Base-by-base conservation (phyloP, 208 protist species). In the Endotrypanum monterogeii region DNA sequence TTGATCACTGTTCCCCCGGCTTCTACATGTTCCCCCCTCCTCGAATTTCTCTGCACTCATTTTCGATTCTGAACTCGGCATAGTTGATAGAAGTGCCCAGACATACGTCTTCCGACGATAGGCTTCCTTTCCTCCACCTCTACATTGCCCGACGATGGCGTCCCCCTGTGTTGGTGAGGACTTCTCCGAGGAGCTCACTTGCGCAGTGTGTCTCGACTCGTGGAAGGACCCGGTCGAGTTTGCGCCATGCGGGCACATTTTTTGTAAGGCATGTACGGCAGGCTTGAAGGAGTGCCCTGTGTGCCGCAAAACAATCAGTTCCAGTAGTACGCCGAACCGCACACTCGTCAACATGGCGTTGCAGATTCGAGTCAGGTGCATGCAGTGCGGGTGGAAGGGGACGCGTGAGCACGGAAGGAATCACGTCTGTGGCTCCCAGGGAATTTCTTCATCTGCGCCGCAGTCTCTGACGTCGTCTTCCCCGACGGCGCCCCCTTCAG, bases 171-270 rank as follows among this genome's bases (percentile, higher is more conserved):
- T 75, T 65, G 86, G 86, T 48, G 74, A 89, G 16, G 75, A 86
- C 61, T 95, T 87, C 60, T 84, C 76, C 63, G 88, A 94, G 72
- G 90, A 92, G 77, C 72, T 95, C 56, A 82, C 78, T 30, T 95
- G 90, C 57, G 83, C 84, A 8, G 71, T 95, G 16, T 95, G 90
- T 71, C 69, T 93, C 9, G 90, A 95, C 76, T 88, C 86, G 50
- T 93, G 87, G 90, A 89, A 88, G 75, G 62, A 94, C 32, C 86
- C 86, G n/a, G 28, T 79, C 6, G 86, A 90, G 69, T 44, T 81
- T 14, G 12, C 48, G 14, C 77, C 76, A 41, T 90, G 86, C 51
- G 77, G 81, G 39, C 86, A 90, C 65, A 88, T 85, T 78, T 94
- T 91, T 62, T 96, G 92, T 65, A 46, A 28, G 20, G 80, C 76